phyloP scores from a whole-genome alignment of 306 rosid genomes.

The Castanospermum australe region DNA sequence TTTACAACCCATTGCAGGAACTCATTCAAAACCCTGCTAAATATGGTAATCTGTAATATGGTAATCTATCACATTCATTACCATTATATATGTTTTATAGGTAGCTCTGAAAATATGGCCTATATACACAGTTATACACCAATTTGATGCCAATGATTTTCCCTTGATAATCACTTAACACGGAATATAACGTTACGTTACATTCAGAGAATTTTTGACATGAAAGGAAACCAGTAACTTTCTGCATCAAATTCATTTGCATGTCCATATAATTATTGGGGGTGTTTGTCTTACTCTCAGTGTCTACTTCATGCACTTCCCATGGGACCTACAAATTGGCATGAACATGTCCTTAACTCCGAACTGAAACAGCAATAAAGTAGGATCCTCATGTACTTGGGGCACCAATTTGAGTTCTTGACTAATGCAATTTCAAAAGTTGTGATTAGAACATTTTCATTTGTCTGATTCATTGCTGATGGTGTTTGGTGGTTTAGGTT shows the following conservation, averaged over 20 bases:
- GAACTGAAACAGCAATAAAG: not conserved
- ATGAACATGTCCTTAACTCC: not conserved
- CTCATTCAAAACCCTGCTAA: slow-evolving; percentile 48
- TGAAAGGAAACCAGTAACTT: not conserved
- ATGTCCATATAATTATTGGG: not conserved
- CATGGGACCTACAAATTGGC: not conserved
- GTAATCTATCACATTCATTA: slow-evolving; percentile 32
- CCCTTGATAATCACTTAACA: not conserved
- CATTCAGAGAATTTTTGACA: not conserved
- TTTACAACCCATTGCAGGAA: slow-evolving; percentile 35
- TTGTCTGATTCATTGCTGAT: not conserved
- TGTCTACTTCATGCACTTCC: not conserved
- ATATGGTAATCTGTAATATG: slow-evolving; percentile 56
- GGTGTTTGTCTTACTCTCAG: not conserved
- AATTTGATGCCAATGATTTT: not conserved
- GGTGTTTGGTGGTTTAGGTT: slow-evolving; percentile 46
- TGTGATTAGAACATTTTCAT: not conserved
- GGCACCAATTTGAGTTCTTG: not conserved
- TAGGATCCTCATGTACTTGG: not conserved
- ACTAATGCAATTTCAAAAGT: not conserved
- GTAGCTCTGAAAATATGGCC: not conserved
- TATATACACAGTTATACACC: not conserved
- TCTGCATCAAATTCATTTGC: not conserved
- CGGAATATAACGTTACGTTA: not conserved
- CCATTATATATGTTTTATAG: not conserved